A percentile compares a stretch with the other conserved stretches of the same genome.
Evolutionary conservation across 1,284 basidiomycete genomes (phyloP).

Genomic region (Pseudozyma hubeiensis): DNA sequence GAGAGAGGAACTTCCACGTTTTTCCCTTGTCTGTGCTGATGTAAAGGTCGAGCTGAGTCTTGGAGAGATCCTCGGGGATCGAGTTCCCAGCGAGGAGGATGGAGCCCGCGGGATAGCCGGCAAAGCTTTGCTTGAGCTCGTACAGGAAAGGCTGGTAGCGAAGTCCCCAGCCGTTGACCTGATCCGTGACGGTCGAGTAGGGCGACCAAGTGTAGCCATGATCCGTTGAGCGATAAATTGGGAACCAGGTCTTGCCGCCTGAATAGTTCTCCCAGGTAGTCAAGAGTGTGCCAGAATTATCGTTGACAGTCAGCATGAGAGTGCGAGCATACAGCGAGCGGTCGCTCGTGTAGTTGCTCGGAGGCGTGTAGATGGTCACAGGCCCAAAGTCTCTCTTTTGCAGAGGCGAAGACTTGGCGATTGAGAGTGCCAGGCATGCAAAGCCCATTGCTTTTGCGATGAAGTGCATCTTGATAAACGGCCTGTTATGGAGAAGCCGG

Average conservation of each 20-base stretch:
- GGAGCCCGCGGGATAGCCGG: slow-evolving; percentile 62
- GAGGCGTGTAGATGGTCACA: slow-evolving; percentile 38
- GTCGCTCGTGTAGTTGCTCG: slow-evolving; percentile 30
- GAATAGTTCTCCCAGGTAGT: slow-evolving; percentile 45
- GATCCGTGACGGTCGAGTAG: slow-evolving; percentile 27
- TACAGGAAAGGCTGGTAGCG: slow-evolving; percentile 68
- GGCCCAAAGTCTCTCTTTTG: slow-evolving; percentile 37
- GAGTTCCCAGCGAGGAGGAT: slow-evolving; percentile 65
- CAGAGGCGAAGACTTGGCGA: slow-evolving; percentile 18
- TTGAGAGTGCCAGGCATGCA: slow-evolving; percentile 9
- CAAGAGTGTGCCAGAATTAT: slow-evolving; percentile 34
- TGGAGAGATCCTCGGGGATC: slow-evolving; percentile 54
- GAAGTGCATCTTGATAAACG: slow-evolving; percentile 11
- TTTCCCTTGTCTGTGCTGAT: slow-evolving; percentile 65
- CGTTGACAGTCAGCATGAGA: slow-evolving; percentile 38
- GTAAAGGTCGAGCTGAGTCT: slow-evolving; percentile 69
- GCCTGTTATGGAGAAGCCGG: neutral
- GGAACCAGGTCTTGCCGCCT: slow-evolving; percentile 29
- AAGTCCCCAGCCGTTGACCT: slow-evolving; percentile 66
- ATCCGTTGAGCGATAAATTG: slow-evolving; percentile 44
- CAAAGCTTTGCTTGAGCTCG: slow-evolving; percentile 61
- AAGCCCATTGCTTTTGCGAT: slow-evolving; percentile 13
- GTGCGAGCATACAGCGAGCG: slow-evolving; percentile 36
- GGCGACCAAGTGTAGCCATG: slow-evolving; percentile 39
- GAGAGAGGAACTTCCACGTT: slow-evolving; percentile 67